Conservation (phyloP, 192 early-diverging fungal species). For the Podila minutissima region DNA sequence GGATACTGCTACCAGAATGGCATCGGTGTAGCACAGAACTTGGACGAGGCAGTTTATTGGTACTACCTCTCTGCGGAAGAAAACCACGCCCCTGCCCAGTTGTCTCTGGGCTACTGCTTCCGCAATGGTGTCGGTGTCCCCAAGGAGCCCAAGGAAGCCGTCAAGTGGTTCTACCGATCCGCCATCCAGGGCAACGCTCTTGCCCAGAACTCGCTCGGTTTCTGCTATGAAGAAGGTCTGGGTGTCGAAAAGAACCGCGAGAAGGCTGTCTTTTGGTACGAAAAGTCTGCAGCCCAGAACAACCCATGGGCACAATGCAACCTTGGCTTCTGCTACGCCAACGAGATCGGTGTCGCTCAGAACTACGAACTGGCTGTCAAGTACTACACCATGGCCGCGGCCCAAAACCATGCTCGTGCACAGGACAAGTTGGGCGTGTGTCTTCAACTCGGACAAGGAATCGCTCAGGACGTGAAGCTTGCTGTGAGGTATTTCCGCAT, state of each 20-base stretch:
- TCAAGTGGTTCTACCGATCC: slow-evolving; percentile 69
- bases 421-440: slow-evolving; percentile 79
- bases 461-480: slow-evolving; percentile 54
- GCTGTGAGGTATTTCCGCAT: slow-evolving; percentile 60
- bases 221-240: slow-evolving; percentile 78
- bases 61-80: slow-evolving; percentile 69
- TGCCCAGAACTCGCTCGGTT: slow-evolving; percentile 80
- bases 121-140: slow-evolving; percentile 69
- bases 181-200: slow-evolving; percentile 73
- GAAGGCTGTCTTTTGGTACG: slow-evolving; percentile 67
- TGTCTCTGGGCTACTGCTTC: slow-evolving; percentile 71
- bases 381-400: slow-evolving; percentile 73
- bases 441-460: slow-evolving; percentile 62
- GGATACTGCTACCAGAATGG: slow-evolving; percentile 74
- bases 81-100: slow-evolving; percentile 68
- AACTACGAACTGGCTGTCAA: slow-evolving; percentile 70
- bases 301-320: slow-evolving; percentile 85
- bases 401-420: slow-evolving; percentile 72
- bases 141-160: slow-evolving; percentile 69
- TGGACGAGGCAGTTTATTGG: slow-evolving; percentile 67
- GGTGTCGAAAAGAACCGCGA: slow-evolving; percentile 61
- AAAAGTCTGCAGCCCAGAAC: slow-evolving; percentile 67
- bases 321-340: slow-evolving; percentile 75
- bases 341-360: slow-evolving; percentile 70
- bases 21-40: slow-evolving; percentile 62